These are phyloP conservation scores for Myriosclerotinia scirpicola DNA, from an alignment of 2,329 filamentous ascomycete species.

Conservation along the genomic window DNA sequence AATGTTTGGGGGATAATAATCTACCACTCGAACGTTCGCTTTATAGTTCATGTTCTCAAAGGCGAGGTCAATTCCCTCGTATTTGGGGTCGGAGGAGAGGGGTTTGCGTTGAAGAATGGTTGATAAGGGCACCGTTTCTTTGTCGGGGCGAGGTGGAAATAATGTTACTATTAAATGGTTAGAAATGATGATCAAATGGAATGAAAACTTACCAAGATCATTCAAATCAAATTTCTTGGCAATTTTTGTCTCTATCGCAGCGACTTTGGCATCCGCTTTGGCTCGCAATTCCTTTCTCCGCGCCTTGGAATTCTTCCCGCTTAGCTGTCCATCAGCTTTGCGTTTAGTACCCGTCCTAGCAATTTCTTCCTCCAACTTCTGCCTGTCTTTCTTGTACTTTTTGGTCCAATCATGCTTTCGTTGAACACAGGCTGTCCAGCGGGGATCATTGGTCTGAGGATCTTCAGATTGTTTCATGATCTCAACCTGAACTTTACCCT, in stretches of 20 bases:
- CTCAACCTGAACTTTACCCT: constrained; percentile 58
- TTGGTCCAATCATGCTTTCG: constrained; percentile 63
- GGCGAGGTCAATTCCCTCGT: constrained; percentile 52
- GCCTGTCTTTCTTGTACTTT: constrained; percentile 44
- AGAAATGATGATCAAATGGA: background rate
- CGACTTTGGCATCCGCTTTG: constrained; percentile 36
- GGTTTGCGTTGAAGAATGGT: constrained; percentile 11
- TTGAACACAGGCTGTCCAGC: constrained; percentile 57
- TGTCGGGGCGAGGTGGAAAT: background rate
- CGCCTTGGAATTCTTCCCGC: constrained; percentile 31
- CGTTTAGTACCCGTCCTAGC: constrained; percentile 39
- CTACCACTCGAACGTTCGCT: constrained; percentile 71
- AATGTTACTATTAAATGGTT: constrained; percentile 18
- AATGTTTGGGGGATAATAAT: constrained; percentile 71
- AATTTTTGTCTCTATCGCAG: constrained; percentile 30
- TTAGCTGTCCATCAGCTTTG: constrained; percentile 30
- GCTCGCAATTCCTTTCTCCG: constrained; percentile 39
- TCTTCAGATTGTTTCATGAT: constrained; percentile 47
- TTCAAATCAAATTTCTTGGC: constrained; percentile 33
- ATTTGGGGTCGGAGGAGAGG: constrained; percentile 11
- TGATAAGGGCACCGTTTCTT: constrained; percentile 1
- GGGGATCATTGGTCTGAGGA: constrained; percentile 47
- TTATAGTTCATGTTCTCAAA: constrained; percentile 75
- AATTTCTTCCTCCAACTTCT: constrained; percentile 43
- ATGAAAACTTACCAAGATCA: constrained; percentile 41